A percentile compares a stretch with the other conserved stretches of the same genome.
Conservation (phyloP, 2,329 filamentous ascomycete genomes). For the Penicillium capsulatum region DNA sequence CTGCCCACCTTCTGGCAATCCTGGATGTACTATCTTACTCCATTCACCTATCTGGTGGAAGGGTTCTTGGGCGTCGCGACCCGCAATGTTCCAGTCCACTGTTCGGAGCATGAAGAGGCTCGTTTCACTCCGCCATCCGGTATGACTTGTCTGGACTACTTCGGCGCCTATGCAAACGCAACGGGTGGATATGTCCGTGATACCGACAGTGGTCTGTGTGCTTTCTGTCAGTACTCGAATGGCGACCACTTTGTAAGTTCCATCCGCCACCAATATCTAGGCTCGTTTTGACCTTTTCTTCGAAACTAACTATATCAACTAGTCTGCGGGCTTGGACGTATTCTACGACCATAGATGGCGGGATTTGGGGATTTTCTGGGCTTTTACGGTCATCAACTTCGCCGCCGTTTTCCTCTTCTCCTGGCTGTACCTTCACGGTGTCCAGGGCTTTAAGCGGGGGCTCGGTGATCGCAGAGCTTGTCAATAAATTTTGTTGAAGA, state of each 20-base stretch:
- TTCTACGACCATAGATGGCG: conserved; percentile 61
- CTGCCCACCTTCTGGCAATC: conserved; percentile 63
- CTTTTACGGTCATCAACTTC: conserved; percentile 63
- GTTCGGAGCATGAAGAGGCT: conserved; percentile 55
- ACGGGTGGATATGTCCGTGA: conserved; percentile 59
- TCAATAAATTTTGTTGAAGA: not conserved
- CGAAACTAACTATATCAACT: no score
- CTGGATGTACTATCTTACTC: conserved; percentile 65
- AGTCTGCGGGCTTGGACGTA: conserved; percentile 53
- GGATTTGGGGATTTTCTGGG: conserved; percentile 61
- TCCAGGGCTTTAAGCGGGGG: conserved; percentile 29
- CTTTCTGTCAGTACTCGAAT: conserved; percentile 59
- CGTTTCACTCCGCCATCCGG: conserved; percentile 57
- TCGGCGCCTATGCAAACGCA: conserved; percentile 49
- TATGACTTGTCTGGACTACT: conserved; percentile 59
- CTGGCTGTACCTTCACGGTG: conserved; percentile 51
- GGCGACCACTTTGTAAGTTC: conserved; percentile 57
- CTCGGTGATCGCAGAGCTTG: conserved; percentile 29
- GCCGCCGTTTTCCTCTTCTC: conserved; percentile 49
- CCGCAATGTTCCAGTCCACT: conserved; percentile 54
- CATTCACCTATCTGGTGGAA: conserved; percentile 64
- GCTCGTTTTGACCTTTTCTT: no score
- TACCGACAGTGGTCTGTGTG: conserved; percentile 55
- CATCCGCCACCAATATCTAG: no score
- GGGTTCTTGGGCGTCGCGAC: conserved; percentile 56